These are phyloP conservation scores for Fagopyrum esculentum DNA, from an alignment of 148 eudicot species.

Conservation along the genomic window DNA sequence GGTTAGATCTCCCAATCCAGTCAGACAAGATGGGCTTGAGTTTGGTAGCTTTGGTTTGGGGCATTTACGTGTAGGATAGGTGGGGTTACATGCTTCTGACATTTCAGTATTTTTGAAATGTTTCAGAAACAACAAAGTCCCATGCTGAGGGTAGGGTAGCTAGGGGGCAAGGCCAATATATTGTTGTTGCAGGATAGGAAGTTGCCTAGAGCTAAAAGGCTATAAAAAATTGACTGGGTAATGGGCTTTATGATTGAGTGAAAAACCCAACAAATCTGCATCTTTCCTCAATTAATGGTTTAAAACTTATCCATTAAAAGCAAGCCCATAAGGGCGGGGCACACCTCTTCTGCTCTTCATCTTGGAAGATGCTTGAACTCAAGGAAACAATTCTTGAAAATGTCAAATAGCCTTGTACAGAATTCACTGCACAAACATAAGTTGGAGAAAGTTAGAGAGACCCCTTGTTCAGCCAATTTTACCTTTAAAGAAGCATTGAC, in stretches of 20 bases:
- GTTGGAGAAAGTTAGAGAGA: no score
- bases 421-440: no score
- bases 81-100: not conserved
- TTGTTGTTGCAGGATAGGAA: not conserved
- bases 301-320: no score
- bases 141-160: not conserved
- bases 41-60: not conserved
- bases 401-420: not conserved
- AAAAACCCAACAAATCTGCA: not conserved
- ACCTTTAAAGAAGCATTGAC: not conserved
- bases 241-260: not conserved
- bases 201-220: not conserved
- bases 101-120: not conserved
- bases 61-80: not conserved
- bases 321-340: not conserved
- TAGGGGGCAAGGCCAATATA: not conserved
- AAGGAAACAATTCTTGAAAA: not conserved
- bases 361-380: no score
- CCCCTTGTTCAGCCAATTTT: no score
- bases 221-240: not conserved
- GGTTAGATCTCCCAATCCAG: not conserved
- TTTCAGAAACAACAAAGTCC: not conserved
- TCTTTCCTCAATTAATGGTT: not conserved
- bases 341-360: no score
- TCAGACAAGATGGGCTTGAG: not conserved